These are phyloP conservation scores for Osmanthus fragrans DNA, from an alignment of 257 asterid species.

Conservation along the genomic window DNA sequence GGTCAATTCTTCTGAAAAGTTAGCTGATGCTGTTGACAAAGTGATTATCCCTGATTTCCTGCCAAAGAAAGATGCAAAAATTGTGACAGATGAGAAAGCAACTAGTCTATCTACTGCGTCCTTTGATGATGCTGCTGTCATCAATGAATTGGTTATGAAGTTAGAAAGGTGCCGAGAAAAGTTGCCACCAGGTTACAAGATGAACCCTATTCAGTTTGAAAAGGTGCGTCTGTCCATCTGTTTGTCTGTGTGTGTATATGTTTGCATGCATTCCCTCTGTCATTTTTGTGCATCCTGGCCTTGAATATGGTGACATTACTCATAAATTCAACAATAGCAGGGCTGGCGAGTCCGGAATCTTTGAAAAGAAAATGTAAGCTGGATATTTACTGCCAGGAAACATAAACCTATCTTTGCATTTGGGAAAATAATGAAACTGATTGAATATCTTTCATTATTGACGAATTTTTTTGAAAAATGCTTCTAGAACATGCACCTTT, in stretches of 20 bases:
- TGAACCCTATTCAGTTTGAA: slow-evolving; percentile 53
- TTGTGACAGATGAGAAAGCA: slow-evolving; percentile 47
- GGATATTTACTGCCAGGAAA: background rate
- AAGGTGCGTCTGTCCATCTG: slow-evolving; percentile 26
- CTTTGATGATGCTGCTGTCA: slow-evolving; percentile 41
- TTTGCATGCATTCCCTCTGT: background rate
- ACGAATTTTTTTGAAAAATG: background rate
- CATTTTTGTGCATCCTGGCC: background rate
- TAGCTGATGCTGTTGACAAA: slow-evolving; percentile 42
- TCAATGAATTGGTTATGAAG: slow-evolving; percentile 34
- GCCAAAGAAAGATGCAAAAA: slow-evolving; percentile 37
- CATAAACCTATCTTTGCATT: background rate
- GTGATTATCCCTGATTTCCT: slow-evolving; percentile 40
- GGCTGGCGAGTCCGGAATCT: background rate
- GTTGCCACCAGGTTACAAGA: slow-evolving; percentile 32
- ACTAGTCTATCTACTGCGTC: slow-evolving; percentile 43
- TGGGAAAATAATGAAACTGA: background rate
- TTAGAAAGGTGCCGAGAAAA: slow-evolving; percentile 28
- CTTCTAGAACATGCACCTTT: background rate
- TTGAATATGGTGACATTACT: background rate
- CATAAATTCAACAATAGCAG: background rate
- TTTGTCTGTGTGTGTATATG: background rate
- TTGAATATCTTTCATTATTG: background rate
- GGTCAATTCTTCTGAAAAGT: slow-evolving; percentile 27
- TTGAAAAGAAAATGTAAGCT: background rate